Base-by-base conservation (phyloP, 2,329 filamentous ascomycete genomes). In the Trichophyton simii region DNA sequence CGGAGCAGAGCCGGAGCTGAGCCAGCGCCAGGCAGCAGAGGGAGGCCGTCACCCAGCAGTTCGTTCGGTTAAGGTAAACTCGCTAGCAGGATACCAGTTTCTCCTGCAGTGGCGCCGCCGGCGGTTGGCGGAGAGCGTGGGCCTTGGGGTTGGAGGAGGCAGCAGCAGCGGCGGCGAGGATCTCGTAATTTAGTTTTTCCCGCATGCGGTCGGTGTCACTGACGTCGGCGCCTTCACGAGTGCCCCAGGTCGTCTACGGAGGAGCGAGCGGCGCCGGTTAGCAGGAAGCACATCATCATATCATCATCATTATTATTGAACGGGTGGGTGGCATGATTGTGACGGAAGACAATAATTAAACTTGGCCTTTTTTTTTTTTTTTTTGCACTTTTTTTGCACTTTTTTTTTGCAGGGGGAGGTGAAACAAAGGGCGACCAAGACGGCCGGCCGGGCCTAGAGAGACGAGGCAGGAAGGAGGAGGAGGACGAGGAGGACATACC, bases 231-330 rank as follows among this genome's bases (percentile, higher is more conserved):
- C 91, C 90, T 66, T 88, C 87, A 72, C 90, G 86, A 75, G 88
- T 95, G 69, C 90, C 90, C 90, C 90, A 95, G 46, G 89, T 91
- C 42, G 90, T 95, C 90, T 95, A 28, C 28, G 5, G 28, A 28
- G 71, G 61, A 58, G 34, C 2, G 34, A 36, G 9, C 9, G 6
- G 3, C 11, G 34, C 34, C 11, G 34, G 34, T 36, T 36, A 36
- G 34, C 34, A 36, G 34, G 11, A 36, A 9, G 34, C 8, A 36
- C 34, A 11, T 2, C 34, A 36, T 18, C 18, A 18, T 18, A 18
- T 18, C 18, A 18, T 18, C 18, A 18, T 18, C 18, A 18, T 18
- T 36, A 36, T 36, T 11, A 3, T 36, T 36, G 9, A 36, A 8
- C 3, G 34, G 25, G 25, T 28, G 25, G 5, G 28, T 28, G 28